Evolutionary conservation across 352 stramenopile genomes (phyloP).

Genomic region (Globisporangium nagaii): DNA sequence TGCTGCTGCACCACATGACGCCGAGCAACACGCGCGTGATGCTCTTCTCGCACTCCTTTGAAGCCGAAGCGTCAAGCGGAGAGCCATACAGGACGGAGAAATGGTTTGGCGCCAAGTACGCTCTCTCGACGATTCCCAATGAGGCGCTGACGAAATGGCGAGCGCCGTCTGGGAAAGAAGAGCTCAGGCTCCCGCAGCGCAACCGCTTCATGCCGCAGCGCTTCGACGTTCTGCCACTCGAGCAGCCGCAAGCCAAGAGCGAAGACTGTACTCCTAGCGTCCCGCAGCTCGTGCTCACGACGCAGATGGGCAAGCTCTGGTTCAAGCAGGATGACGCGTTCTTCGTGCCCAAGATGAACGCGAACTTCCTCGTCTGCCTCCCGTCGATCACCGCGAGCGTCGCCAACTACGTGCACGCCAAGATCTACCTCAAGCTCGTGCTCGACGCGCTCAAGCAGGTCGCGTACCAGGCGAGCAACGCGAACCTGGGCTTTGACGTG

Average conservation of each 20-base stretch:
- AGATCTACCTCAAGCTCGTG: slow-evolving; percentile 65
- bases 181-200: slow-evolving; percentile 14
- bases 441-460: slow-evolving; percentile 62
- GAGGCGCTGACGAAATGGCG: slow-evolving; percentile 22
- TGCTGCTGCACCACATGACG: slow-evolving; percentile 37
- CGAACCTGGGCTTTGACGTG: slow-evolving; percentile 50
- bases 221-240: slow-evolving; percentile 38
- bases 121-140: slow-evolving; percentile 23
- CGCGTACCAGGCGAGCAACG: slow-evolving; percentile 55
- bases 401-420: slow-evolving; percentile 42
- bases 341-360: slow-evolving; percentile 57
- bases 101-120: slow-evolving; percentile 66
- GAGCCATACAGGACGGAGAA: slow-evolving; percentile 21
- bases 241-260: slow-evolving; percentile 6
- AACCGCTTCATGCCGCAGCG: slow-evolving; percentile 73
- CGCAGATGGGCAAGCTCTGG: slow-evolving; percentile 54
- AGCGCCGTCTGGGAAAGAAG: neutral
- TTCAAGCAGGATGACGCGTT: slow-evolving; percentile 70
- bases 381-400: slow-evolving; percentile 39
- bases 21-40: slow-evolving; percentile 54
- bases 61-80: slow-evolving; percentile 6
- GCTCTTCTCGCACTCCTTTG: slow-evolving; percentile 47
- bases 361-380: slow-evolving; percentile 57
- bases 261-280: too few relatives aligned
- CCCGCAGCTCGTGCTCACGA: slow-evolving; percentile 29